A percentile compares a stretch with the other conserved stretches of the same genome.
Evolutionary conservation across 805 yeast genomes (phyloP).

Genomic region (Metschnikowia continentalis): DNA sequence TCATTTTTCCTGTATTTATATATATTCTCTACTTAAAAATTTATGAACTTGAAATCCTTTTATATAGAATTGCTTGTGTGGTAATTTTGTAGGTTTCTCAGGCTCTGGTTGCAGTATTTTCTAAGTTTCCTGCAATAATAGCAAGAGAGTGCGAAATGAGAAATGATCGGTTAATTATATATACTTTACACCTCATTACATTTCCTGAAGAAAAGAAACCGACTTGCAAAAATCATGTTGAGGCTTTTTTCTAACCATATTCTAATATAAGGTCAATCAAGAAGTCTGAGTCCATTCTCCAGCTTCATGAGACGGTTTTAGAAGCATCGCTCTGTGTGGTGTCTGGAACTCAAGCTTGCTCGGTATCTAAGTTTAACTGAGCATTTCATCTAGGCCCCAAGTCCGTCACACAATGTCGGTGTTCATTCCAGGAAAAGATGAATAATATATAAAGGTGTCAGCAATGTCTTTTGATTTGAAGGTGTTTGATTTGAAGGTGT

Average conservation of each 20-base stretch:
- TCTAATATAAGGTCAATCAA: not conserved
- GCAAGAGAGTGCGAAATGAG: not conserved
- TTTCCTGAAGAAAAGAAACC: not conserved
- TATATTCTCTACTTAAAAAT: too few relatives aligned
- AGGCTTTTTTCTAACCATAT: not conserved
- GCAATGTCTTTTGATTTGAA: conserved; percentile 5
- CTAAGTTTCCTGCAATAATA: not conserved
- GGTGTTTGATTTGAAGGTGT: conserved; percentile 39
- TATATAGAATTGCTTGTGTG: too few relatives aligned
- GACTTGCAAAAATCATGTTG: not conserved
- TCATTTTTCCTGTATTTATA: too few relatives aligned
- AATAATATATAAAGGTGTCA: not conserved
- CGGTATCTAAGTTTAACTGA: not conserved
- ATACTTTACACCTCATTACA: too few relatives aligned
- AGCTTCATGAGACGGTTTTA: not conserved
- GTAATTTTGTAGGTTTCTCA: not conserved
- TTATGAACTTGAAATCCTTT: too few relatives aligned
- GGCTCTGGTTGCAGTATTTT: not conserved
- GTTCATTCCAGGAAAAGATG: not conserved
- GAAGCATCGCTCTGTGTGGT: not conserved
- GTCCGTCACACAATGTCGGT: conserved; percentile 2
- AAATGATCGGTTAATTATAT: too few relatives aligned
- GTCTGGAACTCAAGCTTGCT: not conserved
- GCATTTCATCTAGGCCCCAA: not conserved
- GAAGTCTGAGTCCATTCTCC: not conserved